A percentile compares a stretch with the other conserved stretches of the same genome.
Evolutionary conservation across 2,329 filamentous ascomycete genomes (phyloP).

Genomic region (Ascochyta viciae-villosae): DNA sequence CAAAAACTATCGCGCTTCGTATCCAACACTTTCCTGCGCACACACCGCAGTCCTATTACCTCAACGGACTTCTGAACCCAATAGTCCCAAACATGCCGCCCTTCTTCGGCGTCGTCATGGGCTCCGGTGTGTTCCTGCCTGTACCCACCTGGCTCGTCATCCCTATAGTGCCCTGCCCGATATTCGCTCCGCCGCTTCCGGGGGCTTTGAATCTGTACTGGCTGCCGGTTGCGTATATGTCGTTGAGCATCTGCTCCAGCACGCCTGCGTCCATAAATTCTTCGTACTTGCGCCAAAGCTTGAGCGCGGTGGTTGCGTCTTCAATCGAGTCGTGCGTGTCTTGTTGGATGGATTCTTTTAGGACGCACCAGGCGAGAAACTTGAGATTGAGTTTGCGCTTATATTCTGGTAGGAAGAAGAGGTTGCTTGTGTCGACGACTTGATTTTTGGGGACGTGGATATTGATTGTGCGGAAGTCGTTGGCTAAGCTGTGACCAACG

Average conservation of each 20-base stretch:
- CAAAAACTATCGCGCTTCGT: neutral
- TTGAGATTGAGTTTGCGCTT: conserved; percentile 88
- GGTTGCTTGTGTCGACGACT: conserved; percentile 90
- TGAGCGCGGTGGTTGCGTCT: conserved; percentile 88
- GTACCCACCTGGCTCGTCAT: conserved; percentile 5
- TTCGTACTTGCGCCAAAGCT: conserved; percentile 86
- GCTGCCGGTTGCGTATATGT: conserved; percentile 76
- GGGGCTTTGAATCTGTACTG: conserved; percentile 55
- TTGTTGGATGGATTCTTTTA: conserved; percentile 93
- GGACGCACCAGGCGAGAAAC: conserved; percentile 84
- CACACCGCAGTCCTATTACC: conserved; percentile 4
- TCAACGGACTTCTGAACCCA: conserved; percentile 47
- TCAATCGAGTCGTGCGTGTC: conserved; percentile 95
- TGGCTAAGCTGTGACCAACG: conserved; percentile 89
- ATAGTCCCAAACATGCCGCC: conserved; percentile 47
- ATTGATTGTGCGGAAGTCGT: conserved; percentile 97
- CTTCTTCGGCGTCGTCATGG: conserved; percentile 61
- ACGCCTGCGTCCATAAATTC: conserved; percentile 89
- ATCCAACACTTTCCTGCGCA: neutral
- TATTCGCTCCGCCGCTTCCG: conserved; percentile 28
- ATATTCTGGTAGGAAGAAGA: conserved; percentile 83
- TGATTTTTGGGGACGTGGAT: conserved; percentile 91
- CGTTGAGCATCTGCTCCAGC: conserved; percentile 80
- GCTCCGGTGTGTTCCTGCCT: conserved; percentile 63
- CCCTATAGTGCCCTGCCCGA: conserved; percentile 16